A percentile compares a stretch with the other conserved stretches of the same genome.
Evolutionary conservation across 257 asterid species (phyloP).

Genomic region (Paulownia fortunei): DNA sequence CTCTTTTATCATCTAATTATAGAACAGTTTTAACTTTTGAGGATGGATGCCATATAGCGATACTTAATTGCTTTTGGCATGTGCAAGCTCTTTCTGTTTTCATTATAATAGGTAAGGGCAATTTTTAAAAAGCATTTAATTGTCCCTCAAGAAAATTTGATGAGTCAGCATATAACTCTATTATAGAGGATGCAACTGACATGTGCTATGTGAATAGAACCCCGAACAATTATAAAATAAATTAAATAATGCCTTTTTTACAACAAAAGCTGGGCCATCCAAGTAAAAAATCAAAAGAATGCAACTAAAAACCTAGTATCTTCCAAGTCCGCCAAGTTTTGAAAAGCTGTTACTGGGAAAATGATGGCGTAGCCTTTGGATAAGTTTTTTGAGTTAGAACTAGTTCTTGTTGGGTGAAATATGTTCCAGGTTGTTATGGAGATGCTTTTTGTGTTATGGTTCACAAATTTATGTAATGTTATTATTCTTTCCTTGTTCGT

Average conservation of each 20-base stretch:
- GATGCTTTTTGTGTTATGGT: constrained; percentile 1
- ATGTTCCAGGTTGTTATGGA: background rate
- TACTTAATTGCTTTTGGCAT: background rate
- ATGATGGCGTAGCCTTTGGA: background rate
- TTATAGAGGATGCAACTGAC: background rate
- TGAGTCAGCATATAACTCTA: constrained; percentile 6
- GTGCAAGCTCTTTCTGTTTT: background rate
- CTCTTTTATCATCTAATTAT: constrained; percentile 1
- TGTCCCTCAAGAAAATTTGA: background rate
- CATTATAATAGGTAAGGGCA: background rate
- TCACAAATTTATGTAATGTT: background rate
- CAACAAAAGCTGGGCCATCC: constrained; percentile 1
- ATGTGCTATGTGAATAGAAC: background rate
- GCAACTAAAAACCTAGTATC: background rate
- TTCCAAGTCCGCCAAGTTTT: background rate
- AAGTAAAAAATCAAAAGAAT: constrained; percentile 1
- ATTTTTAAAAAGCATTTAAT: background rate
- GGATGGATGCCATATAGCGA: background rate
- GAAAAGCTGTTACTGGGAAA: background rate
- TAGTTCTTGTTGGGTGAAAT: background rate
- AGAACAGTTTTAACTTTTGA: background rate
- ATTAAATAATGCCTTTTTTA: background rate
- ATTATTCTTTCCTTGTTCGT: background rate
- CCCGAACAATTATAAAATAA: background rate
- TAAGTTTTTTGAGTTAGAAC: background rate